Conservation (phyloP, 1,284 basidiomycete genomes). For the Cryptococcus sp. region DNA sequence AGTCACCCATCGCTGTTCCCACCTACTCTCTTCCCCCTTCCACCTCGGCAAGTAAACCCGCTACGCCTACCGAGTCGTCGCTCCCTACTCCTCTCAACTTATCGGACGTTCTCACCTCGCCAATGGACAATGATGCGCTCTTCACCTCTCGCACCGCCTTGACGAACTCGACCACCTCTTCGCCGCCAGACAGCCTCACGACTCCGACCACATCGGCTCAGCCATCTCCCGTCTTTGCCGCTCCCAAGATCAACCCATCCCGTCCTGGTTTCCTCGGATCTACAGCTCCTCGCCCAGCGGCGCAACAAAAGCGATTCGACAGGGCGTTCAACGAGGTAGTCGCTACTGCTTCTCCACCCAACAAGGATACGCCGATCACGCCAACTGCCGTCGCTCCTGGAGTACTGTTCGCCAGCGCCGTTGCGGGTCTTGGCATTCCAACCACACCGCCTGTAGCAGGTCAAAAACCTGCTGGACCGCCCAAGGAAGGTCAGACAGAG, state of each 20-base stretch:
- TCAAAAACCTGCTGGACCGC: conserved; percentile 6
- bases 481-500: conserved; percentile 4
- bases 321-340: conserved; percentile 44
- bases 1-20: conserved; percentile 32
- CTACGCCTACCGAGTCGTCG: conserved; percentile 18
- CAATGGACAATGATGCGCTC: conserved; percentile 18
- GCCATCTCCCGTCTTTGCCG: conserved; percentile 29
- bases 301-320: conserved; percentile 34
- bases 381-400: conserved; percentile 42
- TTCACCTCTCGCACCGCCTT: conserved; percentile 2
- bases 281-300: conserved; percentile 11
- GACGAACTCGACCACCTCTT: conserved; percentile 22
- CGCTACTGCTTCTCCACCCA: conserved; percentile 22
- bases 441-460: conserved; percentile 29
- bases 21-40: conserved; percentile 35
- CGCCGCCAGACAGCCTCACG: conserved; percentile 24
- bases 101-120: conserved; percentile 44
- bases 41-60: conserved; percentile 18
- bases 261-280: conserved; percentile 29
- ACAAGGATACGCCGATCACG: conserved; percentile 6
- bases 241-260: conserved; percentile 34
- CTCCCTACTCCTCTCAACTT: conserved; percentile 25
- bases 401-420: conserved; percentile 35
- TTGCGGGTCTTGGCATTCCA: conserved; percentile 34
- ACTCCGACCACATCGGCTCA: conserved; percentile 33